Evolutionary conservation across 495 filamentous ascomycete genomes (phyloP).

Genomic region (Aspergillus panamensis): DNA sequence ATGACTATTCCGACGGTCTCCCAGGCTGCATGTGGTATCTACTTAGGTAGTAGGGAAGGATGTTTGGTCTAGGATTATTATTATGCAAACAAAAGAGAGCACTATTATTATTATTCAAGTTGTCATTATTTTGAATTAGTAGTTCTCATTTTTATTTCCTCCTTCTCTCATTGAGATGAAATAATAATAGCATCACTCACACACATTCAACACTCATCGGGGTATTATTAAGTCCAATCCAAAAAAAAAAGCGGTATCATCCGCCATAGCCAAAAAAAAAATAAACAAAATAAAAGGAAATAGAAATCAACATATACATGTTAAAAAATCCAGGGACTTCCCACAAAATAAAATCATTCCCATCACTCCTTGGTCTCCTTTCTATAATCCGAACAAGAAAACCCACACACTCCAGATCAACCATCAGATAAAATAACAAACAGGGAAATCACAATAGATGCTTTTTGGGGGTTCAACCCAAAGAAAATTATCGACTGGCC

Average conservation of each 20-base stretch:
- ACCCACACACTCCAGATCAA: conserved; percentile 5
- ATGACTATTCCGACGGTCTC: not conserved
- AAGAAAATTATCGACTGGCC: conserved; percentile 8
- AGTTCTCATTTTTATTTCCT: too few species aligned
- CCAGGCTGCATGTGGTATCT: not conserved
- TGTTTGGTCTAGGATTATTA: too few species aligned
- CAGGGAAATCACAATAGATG: conserved; percentile 12
- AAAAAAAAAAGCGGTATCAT: conserved; percentile 3
- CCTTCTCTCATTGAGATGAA: too few species aligned
- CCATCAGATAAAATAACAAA: conserved; percentile 8
- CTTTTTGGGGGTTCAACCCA: conserved; percentile 16
- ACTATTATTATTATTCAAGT: not conserved
- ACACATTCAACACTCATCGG: conserved; percentile 13
- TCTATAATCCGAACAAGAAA: conserved; percentile 12
- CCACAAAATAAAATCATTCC: conserved; percentile 5
- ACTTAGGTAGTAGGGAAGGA: not conserved
- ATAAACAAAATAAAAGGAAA: not conserved
- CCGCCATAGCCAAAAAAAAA: conserved; percentile 3
- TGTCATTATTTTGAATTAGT: not conserved
- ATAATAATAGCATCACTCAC: too few species aligned
- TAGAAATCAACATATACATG: conserved; percentile 14
- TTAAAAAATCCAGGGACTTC: conserved; percentile 5
- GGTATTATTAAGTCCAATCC: conserved; percentile 31
- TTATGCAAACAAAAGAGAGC: not conserved
- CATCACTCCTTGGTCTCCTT: conserved; percentile 16